These are phyloP conservation scores for Capronia epimyces DNA, from an alignment of 2,329 filamentous ascomycete species.

Conservation along the genomic window DNA sequence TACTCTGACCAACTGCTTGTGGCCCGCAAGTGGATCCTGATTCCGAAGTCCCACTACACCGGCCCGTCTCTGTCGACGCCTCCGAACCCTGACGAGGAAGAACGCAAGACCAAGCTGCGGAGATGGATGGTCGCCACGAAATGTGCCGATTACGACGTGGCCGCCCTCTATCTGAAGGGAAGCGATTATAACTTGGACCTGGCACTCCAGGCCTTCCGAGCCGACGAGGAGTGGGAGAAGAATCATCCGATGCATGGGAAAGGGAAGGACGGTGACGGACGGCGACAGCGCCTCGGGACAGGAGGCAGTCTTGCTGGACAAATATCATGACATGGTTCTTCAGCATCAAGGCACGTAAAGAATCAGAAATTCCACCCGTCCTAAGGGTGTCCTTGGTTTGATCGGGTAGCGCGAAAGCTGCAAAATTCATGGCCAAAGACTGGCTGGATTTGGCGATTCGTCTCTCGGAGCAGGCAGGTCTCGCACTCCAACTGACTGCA, in stretches of 20 bases:
- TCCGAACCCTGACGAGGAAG: constrained; percentile 57
- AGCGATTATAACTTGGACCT: constrained; percentile 59
- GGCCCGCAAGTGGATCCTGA: constrained; percentile 63
- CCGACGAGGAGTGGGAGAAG: constrained; percentile 71
- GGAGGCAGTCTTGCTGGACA: constrained; percentile 21
- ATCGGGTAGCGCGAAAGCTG: too few relatives aligned
- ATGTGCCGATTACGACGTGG: constrained; percentile 57
- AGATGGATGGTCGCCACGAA: constrained; percentile 77
- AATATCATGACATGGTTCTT: constrained; percentile 16
- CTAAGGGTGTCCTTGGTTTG: too few relatives aligned
- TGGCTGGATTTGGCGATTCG: too few relatives aligned
- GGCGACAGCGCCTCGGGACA: constrained; percentile 4
- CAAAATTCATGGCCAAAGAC: too few relatives aligned
- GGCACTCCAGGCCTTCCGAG: constrained; percentile 60
- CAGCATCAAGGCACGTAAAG: too few relatives aligned
- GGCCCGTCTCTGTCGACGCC: constrained; percentile 39
- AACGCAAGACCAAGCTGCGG: constrained; percentile 64
- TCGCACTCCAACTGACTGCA: too few relatives aligned
- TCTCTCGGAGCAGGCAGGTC: too few relatives aligned
- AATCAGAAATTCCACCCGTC: too few relatives aligned
- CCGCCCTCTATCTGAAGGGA: constrained; percentile 65
- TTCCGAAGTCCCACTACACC: constrained; percentile 66
- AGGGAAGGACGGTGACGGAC: constrained; percentile 22
- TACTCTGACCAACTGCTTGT: constrained; percentile 65
- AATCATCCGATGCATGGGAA: constrained; percentile 56